Base-by-base conservation (phyloP, 257 asterid genomes). In the Solanum megistacrolobum region DNA sequence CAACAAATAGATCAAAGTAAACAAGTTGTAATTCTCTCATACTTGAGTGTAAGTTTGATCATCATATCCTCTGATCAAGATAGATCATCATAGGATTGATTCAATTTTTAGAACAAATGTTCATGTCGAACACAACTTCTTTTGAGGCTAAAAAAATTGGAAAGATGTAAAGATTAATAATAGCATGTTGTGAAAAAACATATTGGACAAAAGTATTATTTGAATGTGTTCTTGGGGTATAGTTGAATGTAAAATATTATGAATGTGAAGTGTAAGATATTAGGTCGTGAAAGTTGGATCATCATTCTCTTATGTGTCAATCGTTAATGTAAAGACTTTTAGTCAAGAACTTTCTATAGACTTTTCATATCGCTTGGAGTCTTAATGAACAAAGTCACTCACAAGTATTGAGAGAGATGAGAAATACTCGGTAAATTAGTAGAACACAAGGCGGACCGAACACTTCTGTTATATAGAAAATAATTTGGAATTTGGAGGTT, bases 221-320 rank as follows among this genome's bases (percentile, higher is more conserved):
- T 23, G n/a, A 81, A 21, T 43, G 83, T 81, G 69, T 46, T 79
- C 4, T 25, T 41, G 27, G 38, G 20, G 43, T 43, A 27, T 38
- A 41, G 55, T 14, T 48, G 7, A 60, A 87, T 87, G 48, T 58
- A n/a, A 87, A 85, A 87, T 62, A 87, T 79, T 76, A 79, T 21
- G n/a, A 87, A 87, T 38, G 46, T 27, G 46, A 74, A 55, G 78
- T 18, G 34, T 38, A 35, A 31, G 79, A 87, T 76, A 87, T 72
- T 27, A 87, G 39, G 85, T 35, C 18, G 38, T 74, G 58, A 83
- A 55, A 43, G 11, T 58, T 41, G 58, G 60, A 48, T 38, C 82
- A 66, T 52, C 73, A 66, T 38, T 87, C 74, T 66, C 58, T 34
- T 81, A 87, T 39, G 87, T 78, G 83, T 86, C 73, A 87, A 87